Evolutionary conservation across 192 early-diverging fungal species (phyloP), one percentile per base, ranked within the genome.

Genomic region (Paraglomus occultum): DNA sequence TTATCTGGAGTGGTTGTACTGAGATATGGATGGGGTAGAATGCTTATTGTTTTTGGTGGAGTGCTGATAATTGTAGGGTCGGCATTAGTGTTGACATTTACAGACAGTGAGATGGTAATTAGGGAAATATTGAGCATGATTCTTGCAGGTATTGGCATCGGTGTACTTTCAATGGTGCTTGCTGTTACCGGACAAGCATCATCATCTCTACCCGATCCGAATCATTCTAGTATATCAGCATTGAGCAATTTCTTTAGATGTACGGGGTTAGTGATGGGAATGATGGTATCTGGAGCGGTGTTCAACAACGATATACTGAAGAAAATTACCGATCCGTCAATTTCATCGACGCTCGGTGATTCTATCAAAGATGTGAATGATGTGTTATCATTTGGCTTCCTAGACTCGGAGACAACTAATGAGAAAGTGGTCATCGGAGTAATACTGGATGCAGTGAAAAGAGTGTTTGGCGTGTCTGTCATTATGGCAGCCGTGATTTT

Each of bases 221-320:
- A 2, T 31, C 31, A 31, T 3, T 31, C n/a, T 55, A 18, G 5
- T 15, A 51, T 55, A 14, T 57, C 38, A 10, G 40, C 14, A 45
- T 14, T 69, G 5, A 44, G 67, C 23, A 69, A 69, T 51, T 69
- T 69, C 57, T 69, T 69, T 18, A 54, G 43, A 45, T 18, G 43
- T 15, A 40, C 18, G 20, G 67, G 67, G 14, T 57, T 23, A 12
- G 20, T 57, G 6, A 46, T 54, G 23, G 67, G 67, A 1, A 55
- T 69, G 42, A 45, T 54, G 31, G 47, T 69, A 40, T 69, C 67
- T 44, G 42, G 52, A 46, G 51, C 67, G 7, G 22, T 69, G 38
- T 69, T 69, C 42, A 57, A 69, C 47, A 55, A 55, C 20, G 45
- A 52, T 22, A 46, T 69, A 14, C 31, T 57, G n/a, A 46, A 39